Percentiles rank a stretch among this genome's conserved stretches.
phyloP scores from a whole-genome alignment of 73 alveolate genomes.

The Tetrahymena elliotti region DNA sequence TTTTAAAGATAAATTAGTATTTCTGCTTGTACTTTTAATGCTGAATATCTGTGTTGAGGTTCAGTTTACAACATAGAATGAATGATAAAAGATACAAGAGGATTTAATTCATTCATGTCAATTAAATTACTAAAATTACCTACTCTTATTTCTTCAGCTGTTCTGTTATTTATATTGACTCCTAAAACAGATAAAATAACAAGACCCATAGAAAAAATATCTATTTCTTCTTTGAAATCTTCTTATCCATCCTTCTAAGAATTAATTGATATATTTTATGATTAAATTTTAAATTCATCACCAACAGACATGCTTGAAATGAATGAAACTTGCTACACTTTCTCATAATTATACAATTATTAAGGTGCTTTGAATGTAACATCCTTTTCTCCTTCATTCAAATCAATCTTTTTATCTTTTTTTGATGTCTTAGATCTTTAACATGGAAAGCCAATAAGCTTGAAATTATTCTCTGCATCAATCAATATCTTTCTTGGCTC shows the following conservation, averaged over 20 bases:
- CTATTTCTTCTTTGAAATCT: background rate
- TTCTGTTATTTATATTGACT: background rate
- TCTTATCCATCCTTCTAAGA: background rate
- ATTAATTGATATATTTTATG: background rate
- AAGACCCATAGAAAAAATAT: background rate
- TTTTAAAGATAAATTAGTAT: background rate
- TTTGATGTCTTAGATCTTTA: background rate
- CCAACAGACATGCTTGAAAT: background rate
- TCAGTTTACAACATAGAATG: background rate
- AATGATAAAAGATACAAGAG: background rate
- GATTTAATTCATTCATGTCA: background rate
- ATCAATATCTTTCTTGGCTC: background rate
- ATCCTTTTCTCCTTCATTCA: background rate
- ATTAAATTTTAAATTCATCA: background rate
- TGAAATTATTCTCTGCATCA: background rate
- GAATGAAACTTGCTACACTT: background rate
- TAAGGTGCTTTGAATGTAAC: background rate
- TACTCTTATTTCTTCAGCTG: background rate
- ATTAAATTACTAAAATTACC: background rate
- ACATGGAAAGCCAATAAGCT: background rate
- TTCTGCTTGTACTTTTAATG: background rate
- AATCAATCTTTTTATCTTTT: background rate
- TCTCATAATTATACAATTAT: background rate
- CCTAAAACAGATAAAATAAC: background rate
- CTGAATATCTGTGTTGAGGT: background rate